A percentile compares a stretch with the other conserved stretches of the same genome.
Conservation (phyloP, 176 grass and related monocot species). For the Poa annua region DNA sequence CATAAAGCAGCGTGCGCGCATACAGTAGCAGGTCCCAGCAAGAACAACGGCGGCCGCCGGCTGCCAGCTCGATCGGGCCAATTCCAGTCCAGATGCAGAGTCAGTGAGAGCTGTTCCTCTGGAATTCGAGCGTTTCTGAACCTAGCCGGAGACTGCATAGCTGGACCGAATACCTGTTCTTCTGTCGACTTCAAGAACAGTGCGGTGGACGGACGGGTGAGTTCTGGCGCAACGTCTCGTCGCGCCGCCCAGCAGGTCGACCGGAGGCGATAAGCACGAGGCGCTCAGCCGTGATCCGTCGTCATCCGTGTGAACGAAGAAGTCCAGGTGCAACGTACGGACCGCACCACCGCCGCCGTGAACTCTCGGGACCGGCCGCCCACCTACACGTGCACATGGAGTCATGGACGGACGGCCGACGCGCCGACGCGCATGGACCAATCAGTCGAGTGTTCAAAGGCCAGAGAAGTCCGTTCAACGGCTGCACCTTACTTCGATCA, state of each 20-base stretch:
- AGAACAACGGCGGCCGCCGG: neutral
- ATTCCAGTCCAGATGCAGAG: neutral
- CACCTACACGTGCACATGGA: slow-evolving; percentile 31
- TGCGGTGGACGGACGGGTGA: neutral
- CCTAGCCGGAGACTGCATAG: neutral
- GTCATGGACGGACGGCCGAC: neutral
- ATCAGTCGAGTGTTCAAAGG: neutral
- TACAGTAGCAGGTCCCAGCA: neutral
- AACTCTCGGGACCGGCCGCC: neutral
- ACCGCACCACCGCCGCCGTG: neutral
- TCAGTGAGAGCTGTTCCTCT: neutral
- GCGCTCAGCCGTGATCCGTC: neutral
- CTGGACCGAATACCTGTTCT: too few relatives aligned
- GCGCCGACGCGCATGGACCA: neutral
- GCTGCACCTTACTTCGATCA: neutral
- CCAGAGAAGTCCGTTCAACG: neutral
- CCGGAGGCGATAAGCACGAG: slow-evolving; percentile 26
- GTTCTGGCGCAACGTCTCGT: neutral
- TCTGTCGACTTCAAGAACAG: neutral
- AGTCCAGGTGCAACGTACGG: neutral
- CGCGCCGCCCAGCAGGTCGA: neutral
- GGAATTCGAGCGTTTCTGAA: neutral
- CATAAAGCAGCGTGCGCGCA: neutral
- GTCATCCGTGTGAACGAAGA: neutral
- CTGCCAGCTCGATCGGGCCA: neutral